These are phyloP conservation scores for Viridothelium virens DNA, from an alignment of 495 filamentous ascomycete species.

Conservation along the genomic window DNA sequence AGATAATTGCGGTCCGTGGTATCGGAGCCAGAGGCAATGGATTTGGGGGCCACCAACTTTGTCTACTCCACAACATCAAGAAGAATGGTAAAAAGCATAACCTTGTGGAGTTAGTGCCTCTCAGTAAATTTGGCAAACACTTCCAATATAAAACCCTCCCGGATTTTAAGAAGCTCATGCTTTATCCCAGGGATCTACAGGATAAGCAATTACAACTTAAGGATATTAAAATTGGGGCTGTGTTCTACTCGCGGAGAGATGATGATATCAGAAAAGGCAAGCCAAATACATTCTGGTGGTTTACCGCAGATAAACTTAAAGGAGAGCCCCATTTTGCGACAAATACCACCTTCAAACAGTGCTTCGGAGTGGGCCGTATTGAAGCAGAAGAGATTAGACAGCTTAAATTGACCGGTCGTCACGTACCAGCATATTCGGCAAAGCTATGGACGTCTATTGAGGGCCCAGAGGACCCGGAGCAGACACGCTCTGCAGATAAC, in stretches of 20 bases:
- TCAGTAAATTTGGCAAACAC: neutral
- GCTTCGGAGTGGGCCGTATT: neutral
- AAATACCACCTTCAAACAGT: neutral
- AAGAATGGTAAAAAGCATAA: neutral
- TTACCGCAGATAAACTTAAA: neutral
- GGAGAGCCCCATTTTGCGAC: neutral
- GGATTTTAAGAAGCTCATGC: neutral
- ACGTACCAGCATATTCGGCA: neutral
- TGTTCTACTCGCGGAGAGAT: neutral
- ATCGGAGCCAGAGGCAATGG: too few relatives aligned
- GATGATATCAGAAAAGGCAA: neutral
- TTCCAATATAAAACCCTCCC: too few relatives aligned
- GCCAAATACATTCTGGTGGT: neutral
- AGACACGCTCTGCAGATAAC: too few relatives aligned
- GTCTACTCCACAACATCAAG: neutral
- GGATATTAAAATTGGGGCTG: neutral
- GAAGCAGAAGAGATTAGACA: neutral
- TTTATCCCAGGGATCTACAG: neutral
- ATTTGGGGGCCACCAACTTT: neutral
- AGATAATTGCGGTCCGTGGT: neutral
- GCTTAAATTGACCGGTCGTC: neutral
- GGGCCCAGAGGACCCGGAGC: too few relatives aligned
- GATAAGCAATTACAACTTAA: neutral
- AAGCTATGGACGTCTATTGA: neutral
- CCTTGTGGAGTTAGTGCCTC: neutral